Evolutionary conservation across 225 moss, liverwort and hornwort genomes (phyloP), one percentile per base, ranked within the genome.

Genomic region (Pseudoscleropodium purum): DNA sequence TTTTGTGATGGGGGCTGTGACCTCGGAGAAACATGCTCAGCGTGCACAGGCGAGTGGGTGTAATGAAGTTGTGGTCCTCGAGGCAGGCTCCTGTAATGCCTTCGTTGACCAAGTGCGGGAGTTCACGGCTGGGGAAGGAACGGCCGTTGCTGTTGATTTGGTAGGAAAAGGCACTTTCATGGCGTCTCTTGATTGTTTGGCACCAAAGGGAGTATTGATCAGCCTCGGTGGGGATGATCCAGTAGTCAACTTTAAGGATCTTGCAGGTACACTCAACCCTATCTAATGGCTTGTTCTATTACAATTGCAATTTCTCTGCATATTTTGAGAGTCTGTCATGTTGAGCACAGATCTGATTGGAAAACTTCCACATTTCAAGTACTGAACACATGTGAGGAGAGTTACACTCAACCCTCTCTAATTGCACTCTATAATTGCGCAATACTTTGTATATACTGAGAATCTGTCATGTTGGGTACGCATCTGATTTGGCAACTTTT

Each of bases 121-220:
- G 85, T 31, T 94, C n/a, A 93, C 91, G 34, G 78, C 89, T 79
- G 89, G 89, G 15, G 89, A 84, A 66, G 95, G 94, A 79, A 92
- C 86, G 14, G 83, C 74, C 39, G 86, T 79, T 57, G 90, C 84
- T 10, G 85, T 91, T 63, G 91, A 91, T 76, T 86, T 87, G 70
- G 83, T 87, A 34, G 94, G 91, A 30, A 87, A 92, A 81, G 80
- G 67, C 57, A 79, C 89, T 51, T 88, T 90, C 57, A 61, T 70
- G 81, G 90, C 82, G 20, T 90, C 91, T 82, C 79, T 92, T 45
- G 86, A 68, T 57, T 87, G 89, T 89, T 84, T 94, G 83, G 91
- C 89, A 26, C 80, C 90, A 2, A 92, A 85, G 30, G 91, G 91
- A 81, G 87, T 91, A 85, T 56, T 96, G 52, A 89, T 93, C 49